phyloP scores from a whole-genome alignment of 257 asterid species.

The Ocimum tenuiflorum region DNA sequence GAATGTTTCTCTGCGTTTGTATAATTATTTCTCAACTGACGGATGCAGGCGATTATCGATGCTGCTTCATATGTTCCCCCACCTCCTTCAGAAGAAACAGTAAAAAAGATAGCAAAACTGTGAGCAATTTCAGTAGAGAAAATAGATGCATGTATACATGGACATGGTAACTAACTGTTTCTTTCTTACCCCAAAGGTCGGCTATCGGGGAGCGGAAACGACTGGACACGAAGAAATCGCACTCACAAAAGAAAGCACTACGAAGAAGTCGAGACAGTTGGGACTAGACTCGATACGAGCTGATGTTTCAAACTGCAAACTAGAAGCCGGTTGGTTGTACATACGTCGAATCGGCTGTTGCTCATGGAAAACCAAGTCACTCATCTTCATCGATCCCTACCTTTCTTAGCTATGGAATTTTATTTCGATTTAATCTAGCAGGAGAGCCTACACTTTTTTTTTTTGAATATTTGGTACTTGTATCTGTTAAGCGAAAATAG shows the following conservation, averaged over 20 bases:
- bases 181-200: slow-evolving; percentile 41
- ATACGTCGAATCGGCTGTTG: slow-evolving; percentile 10
- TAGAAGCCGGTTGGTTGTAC: background rate
- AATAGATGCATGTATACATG: background rate
- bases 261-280: slow-evolving; percentile 62
- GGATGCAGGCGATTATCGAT: slow-evolving; percentile 70
- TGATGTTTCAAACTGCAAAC: slow-evolving; percentile 7
- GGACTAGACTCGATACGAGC: slow-evolving; percentile 31
- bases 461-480: background rate
- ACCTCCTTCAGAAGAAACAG: slow-evolving; percentile 77
- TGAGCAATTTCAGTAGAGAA: slow-evolving; percentile 45
- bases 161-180: background rate
- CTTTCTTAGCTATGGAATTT: too few species aligned
- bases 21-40: slow-evolving; percentile 8
- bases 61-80: slow-evolving; percentile 91
- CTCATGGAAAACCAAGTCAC: slow-evolving; percentile 12
- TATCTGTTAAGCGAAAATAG: background rate
- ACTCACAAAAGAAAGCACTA: slow-evolving; percentile 58
- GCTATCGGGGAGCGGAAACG: slow-evolving; percentile 67
- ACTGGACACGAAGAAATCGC: slow-evolving; percentile 62
- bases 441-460: background rate
- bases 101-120: slow-evolving; percentile 61
- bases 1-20: background rate
- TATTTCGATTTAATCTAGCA: background rate
- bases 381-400: too few species aligned